Evolutionary conservation across 148 eudicot genomes (phyloP), one percentile per base, ranked within the genome.

Genomic region (Vaccinium corymbosum): DNA sequence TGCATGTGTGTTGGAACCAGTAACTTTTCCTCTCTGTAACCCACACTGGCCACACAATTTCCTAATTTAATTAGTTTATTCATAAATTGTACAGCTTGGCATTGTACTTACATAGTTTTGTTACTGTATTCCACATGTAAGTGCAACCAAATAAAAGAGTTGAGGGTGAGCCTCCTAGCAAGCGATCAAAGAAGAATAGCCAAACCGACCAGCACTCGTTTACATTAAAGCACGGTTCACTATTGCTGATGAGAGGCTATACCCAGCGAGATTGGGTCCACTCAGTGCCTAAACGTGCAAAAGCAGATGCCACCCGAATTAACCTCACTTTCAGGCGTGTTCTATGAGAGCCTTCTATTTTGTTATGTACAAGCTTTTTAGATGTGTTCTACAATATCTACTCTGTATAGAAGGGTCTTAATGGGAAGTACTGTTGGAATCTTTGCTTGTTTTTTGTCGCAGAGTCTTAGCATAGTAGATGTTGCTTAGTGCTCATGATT

Each of bases 231-330:
- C 99, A 96, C 55, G 99, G 99, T 12, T 96, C 98, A 3, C 84
- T 96, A 76, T 88, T 96, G 83, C 88, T 96, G 72, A 96, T 96
- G 99, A 93, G 90, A 89, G 99, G 99, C 62, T 90, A 89, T 83
- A 93, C 97, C 29, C 99, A 96, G 84, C 85, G 97, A 83, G 99
- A 96, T 84, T 96, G 99, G 99, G 80, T 94, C 50, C 99, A 96
- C 84, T 96, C 98, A 0, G 94, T 94, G 78, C 99, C 98, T 27
- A 96, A 94, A 89, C 99, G 98, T 74, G 90, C 86, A 32, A 96
- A 94, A 90, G 91, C 92, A 2, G 95, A 90, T 59, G 83, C 94
- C 57, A 80, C 76, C 13, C 88, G 99, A 51, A 94, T 96, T 76
- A 96, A 96, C 91, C 99, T 96, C 76, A 96, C 99, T 14, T 96